These are phyloP conservation scores for Raffaelea albimanens DNA, from an alignment of 2,329 filamentous ascomycete genomes.

Conservation along the genomic window DNA sequence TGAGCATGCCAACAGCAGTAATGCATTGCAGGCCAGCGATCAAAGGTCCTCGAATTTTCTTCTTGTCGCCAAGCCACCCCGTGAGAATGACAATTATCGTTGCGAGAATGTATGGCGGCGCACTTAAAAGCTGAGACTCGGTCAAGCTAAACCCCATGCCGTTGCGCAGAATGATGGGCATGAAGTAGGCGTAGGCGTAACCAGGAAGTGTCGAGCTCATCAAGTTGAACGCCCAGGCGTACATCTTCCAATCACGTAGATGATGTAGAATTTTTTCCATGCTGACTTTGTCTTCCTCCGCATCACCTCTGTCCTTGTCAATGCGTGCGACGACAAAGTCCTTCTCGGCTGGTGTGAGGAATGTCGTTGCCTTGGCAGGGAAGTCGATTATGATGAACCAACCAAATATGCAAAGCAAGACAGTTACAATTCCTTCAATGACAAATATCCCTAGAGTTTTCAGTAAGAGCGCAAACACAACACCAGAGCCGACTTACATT, in stretches of 20 bases:
- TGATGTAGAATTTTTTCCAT: slow-evolving; percentile 34
- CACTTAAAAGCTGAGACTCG: slow-evolving; percentile 59
- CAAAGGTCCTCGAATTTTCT: slow-evolving; percentile 55
- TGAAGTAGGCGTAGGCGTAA: slow-evolving; percentile 70
- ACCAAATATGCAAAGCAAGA: slow-evolving; percentile 34
- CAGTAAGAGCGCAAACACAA: too few relatives aligned
- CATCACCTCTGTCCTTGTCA: slow-evolving; percentile 49
- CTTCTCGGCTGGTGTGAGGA: slow-evolving; percentile 35
- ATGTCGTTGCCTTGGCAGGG: too few relatives aligned
- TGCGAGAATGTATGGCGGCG: slow-evolving; percentile 59
- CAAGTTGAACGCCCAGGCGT: slow-evolving; percentile 51
- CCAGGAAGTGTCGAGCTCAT: slow-evolving; percentile 60
- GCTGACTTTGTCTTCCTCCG: slow-evolving; percentile 42
- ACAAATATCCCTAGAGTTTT: too few relatives aligned
- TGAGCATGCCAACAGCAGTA: slow-evolving; percentile 59
- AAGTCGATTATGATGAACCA: slow-evolving; percentile 56
- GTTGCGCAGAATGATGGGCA: slow-evolving; percentile 60
- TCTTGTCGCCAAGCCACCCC: slow-evolving; percentile 58
- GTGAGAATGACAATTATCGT: slow-evolving; percentile 51
- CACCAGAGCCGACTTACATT: too few relatives aligned
- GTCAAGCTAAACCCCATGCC: slow-evolving; percentile 57
- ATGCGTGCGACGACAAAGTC: slow-evolving; percentile 44
- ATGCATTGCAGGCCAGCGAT: slow-evolving; percentile 41
- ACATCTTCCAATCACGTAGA: slow-evolving; percentile 46
- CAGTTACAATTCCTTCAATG: slow-evolving; percentile 44